Base-by-base conservation (phyloP, 2,329 filamentous ascomycete species). In the Trichoderma sp. region DNA sequence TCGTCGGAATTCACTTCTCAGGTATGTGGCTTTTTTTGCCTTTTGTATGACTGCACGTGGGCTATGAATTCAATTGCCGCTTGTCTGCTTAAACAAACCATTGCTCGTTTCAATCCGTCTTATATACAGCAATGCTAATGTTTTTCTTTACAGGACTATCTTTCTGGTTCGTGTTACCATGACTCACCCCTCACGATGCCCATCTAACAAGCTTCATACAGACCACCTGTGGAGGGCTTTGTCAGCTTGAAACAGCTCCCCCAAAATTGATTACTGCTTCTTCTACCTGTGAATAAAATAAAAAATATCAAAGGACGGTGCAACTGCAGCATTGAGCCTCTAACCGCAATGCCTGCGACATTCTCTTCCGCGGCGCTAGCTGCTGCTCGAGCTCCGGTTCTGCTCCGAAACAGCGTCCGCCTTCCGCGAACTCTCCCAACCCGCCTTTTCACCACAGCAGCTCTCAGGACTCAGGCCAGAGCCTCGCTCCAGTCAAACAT, bases 1-100 rank as follows among this genome's bases (percentile, higher is more conserved):
- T 86, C 88, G 84, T 93, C 92, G 82, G 87, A 91, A 82, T 94
- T 93, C 86, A 94, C 92, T 84, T 94, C 91, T 83, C 92, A 94
- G 89, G 91, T 93, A 90, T 72, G 73, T 68, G 43, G 37, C 70
- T 62, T 63, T 71, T 66, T 68, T 70, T 29, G 13, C 19, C 7
- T n/a, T 29, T 35, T 10, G 24, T 29, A 43, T 35, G 24, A 43
- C 40, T 55, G 24, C 63, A 56, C 58, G 68, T 62, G 52, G 24
- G 1, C n/a, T 7, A 14, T 19, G 37, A 24, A 29, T 29, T 29
- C 24, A 37, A 37, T 57, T 55, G 58, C 53, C 49, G 7, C 40
- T n/a, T 31, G 52, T 47, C 24, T 58, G 37, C 31, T 64, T 55
- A 11, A 14, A 37, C 43, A 24, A 11, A 27, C 19, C 56, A 35